phyloP scores from a whole-genome alignment of 352 stramenopile genomes.

The Thalassiosira gravida region DNA sequence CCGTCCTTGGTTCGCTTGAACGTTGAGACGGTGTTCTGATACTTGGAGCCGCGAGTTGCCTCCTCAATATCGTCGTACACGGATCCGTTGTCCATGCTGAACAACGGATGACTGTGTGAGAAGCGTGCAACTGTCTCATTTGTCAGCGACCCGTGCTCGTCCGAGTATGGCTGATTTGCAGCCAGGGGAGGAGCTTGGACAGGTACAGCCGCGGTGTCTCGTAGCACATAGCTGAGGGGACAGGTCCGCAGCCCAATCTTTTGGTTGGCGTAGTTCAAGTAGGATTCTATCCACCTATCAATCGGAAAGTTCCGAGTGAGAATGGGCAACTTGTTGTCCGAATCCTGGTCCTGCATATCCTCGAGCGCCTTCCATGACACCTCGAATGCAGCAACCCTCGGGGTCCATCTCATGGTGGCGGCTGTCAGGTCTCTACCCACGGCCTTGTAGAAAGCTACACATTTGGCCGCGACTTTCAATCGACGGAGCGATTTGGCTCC shows the following conservation, averaged over 20 bases:
- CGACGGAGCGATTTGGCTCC: background rate
- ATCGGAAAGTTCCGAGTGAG: background rate
- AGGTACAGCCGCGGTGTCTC: slow-evolving; percentile 4
- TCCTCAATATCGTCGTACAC: slow-evolving; percentile 41
- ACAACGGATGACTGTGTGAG: slow-evolving; percentile 32
- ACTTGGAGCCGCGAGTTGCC: slow-evolving; percentile 18
- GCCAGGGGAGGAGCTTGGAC: background rate
- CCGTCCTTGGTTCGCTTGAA: slow-evolving; percentile 38
- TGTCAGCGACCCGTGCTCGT: slow-evolving; percentile 27
- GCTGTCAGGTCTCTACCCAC: background rate
- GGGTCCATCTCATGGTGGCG: background rate
- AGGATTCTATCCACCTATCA: background rate
- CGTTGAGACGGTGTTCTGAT: slow-evolving; percentile 20
- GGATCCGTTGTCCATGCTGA: slow-evolving; percentile 22
- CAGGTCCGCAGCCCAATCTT: background rate
- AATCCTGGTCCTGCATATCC: background rate
- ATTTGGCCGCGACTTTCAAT: background rate
- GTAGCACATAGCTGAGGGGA: slow-evolving; percentile 30
- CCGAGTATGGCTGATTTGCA: slow-evolving; percentile 7
- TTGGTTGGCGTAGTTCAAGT: background rate
- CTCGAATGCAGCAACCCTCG: background rate
- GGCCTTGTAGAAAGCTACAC: background rate
- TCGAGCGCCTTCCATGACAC: background rate
- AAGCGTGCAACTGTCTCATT: slow-evolving; percentile 26
- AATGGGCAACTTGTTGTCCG: background rate